A percentile compares a stretch with the other conserved stretches of the same genome.
Evolutionary conservation across 2,329 filamentous ascomycete species (phyloP).

Genomic region (Neurospora sp.): DNA sequence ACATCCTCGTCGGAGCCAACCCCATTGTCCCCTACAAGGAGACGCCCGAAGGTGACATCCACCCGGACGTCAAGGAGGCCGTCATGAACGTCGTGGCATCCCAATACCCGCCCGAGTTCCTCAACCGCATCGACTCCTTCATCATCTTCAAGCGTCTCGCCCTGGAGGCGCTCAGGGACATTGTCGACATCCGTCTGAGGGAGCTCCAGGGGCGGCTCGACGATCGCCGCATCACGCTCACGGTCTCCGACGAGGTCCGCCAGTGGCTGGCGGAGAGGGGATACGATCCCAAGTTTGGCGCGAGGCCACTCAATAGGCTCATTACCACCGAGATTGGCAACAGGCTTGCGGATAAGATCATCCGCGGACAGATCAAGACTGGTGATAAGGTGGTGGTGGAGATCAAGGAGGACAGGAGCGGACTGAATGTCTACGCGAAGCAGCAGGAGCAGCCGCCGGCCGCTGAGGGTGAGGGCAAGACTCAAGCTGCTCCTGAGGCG

Average conservation of each 20-base stretch:
- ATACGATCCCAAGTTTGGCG: conserved; percentile 87
- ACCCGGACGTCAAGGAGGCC: conserved; percentile 60
- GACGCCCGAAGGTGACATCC: conserved; percentile 51
- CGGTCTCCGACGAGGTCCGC: conserved; percentile 61
- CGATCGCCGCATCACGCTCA: conserved; percentile 71
- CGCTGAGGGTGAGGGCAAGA: not conserved
- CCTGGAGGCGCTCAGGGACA: conserved; percentile 68
- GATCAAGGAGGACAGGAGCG: conserved; percentile 52
- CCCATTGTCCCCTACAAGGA: conserved; percentile 53
- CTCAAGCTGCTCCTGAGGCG: not conserved
- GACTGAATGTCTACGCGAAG: conserved; percentile 37
- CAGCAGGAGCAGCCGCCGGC: not conserved
- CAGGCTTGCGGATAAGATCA: conserved; percentile 81
- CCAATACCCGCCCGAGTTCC: conserved; percentile 79
- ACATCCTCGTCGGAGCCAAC: conserved; percentile 75
- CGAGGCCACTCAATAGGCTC: conserved; percentile 79
- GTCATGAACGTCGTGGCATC: conserved; percentile 81
- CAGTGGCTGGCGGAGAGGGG: conserved; percentile 82
- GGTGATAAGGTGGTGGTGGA: conserved; percentile 64
- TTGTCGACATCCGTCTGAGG: conserved; percentile 81
- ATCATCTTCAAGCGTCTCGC: conserved; percentile 90
- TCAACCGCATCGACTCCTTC: conserved; percentile 94
- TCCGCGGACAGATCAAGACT: conserved; percentile 67
- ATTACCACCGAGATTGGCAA: conserved; percentile 89
- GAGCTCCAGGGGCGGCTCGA: conserved; percentile 78